These are phyloP conservation scores for Mimosa pudica DNA, from an alignment of 306 rosid species.

Conservation along the genomic window DNA sequence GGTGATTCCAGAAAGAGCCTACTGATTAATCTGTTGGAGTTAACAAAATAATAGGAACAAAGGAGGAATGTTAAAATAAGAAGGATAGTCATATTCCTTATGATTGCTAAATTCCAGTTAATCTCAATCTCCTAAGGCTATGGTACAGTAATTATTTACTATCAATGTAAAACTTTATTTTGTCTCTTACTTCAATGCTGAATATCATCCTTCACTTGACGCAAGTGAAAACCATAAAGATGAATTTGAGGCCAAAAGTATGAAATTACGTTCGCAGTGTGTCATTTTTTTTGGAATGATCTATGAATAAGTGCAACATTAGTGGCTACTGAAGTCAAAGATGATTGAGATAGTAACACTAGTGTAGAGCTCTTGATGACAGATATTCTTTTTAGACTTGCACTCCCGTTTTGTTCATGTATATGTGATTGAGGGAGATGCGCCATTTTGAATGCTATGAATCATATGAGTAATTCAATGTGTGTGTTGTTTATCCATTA, in stretches of 20 bases:
- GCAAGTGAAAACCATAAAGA: background rate
- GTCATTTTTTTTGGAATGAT: background rate
- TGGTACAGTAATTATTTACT: background rate
- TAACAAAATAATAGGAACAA: background rate
- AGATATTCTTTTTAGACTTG: background rate
- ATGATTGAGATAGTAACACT: background rate
- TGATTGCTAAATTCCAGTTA: background rate
- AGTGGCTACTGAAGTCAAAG: background rate
- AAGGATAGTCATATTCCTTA: background rate
- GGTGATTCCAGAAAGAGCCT: constrained; percentile 13
- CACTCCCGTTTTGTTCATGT: background rate
- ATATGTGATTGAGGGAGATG: constrained; percentile 4
- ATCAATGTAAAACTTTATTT: too few relatives aligned
- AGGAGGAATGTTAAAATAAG: background rate
- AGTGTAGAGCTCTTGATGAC: background rate
- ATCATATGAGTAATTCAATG: too few relatives aligned
- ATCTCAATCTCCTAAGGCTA: background rate
- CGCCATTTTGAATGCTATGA: background rate
- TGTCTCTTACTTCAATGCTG: background rate
- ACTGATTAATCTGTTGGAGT: background rate
- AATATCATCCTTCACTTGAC: background rate
- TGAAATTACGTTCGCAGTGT: background rate
- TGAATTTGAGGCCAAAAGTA: background rate
- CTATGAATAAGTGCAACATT: background rate
- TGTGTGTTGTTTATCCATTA: background rate